These are phyloP conservation scores for Camellia granthamiana DNA, from an alignment of 148 eudicot genomes.

Conservation along the genomic window DNA sequence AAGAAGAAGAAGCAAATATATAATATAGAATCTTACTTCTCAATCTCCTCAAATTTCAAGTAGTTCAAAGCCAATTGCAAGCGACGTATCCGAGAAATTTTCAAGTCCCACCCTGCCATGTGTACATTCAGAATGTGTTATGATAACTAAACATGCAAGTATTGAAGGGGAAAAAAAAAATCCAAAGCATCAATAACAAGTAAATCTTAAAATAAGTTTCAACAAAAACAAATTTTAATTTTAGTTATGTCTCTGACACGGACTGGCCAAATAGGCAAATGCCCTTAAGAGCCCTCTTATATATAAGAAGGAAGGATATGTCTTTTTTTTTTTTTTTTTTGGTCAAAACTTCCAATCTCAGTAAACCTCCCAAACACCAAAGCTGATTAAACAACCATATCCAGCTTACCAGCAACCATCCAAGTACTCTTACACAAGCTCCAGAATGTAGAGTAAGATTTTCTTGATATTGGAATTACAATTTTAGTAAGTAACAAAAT, in stretches of 20 bases:
- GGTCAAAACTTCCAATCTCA: conserved; percentile 8
- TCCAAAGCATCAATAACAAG: neutral
- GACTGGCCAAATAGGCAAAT: neutral
- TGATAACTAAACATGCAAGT: neutral
- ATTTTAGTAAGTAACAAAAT: neutral
- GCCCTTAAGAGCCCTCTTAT: neutral
- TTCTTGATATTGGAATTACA: conserved; percentile 2
- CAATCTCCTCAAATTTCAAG: conserved; percentile 79
- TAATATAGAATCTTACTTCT: conserved; percentile 55
- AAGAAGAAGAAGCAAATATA: neutral
- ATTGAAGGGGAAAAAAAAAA: neutral
- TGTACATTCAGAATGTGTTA: neutral
- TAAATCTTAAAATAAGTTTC: neutral
- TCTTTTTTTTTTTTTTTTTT: neutral
- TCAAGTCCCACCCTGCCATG: conserved; percentile 76
- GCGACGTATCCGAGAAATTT: conserved; percentile 71
- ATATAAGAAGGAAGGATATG: neutral
- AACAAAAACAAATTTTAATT: neutral
- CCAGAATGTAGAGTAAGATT: conserved; percentile 3
- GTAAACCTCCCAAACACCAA: conserved; percentile 11
- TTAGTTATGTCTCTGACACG: neutral
- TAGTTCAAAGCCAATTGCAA: conserved; percentile 83
- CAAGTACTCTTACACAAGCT: neutral
- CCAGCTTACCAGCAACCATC: conserved; percentile 10
- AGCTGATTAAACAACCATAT: conserved; percentile 10